A percentile compares a stretch with the other conserved stretches of the same genome.
phyloP scores from a whole-genome alignment of 129 eudicot genomes.

The Pulicaria dysenterica region DNA sequence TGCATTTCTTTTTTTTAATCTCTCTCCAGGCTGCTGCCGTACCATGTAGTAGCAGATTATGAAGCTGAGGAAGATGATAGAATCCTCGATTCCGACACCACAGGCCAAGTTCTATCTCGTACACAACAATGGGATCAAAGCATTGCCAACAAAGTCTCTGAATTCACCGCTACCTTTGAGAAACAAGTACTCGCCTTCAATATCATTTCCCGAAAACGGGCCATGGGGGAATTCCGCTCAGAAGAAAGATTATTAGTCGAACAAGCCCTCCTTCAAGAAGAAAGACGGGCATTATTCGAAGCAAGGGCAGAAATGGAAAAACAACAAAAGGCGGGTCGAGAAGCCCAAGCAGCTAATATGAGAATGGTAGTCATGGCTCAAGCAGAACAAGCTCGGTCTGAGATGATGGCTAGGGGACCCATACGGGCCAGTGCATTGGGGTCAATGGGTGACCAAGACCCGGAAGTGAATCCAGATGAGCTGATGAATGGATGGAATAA shows the following conservation, averaged over 20 bases:
- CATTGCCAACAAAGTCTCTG: slow-evolving; percentile 45
- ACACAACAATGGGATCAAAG: slow-evolving; percentile 76
- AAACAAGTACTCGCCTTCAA: slow-evolving; percentile 46
- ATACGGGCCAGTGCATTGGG: slow-evolving; percentile 45
- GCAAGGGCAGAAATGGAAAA: slow-evolving; percentile 72
- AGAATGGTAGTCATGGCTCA: slow-evolving; percentile 46
- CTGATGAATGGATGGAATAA: slow-evolving; percentile 44
- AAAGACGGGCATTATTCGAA: slow-evolving; percentile 55
- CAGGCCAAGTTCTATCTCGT: slow-evolving; percentile 38
- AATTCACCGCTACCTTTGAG: slow-evolving; percentile 45
- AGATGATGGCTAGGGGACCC: slow-evolving; percentile 44
- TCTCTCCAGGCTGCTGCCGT: slow-evolving; percentile 71
- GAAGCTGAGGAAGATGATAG: slow-evolving; percentile 58
- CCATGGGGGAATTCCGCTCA: slow-evolving; percentile 41
- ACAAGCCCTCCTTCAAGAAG: slow-evolving; percentile 69
- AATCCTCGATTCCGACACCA: slow-evolving; percentile 46
- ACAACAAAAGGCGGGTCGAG: slow-evolving; percentile 81
- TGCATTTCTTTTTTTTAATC: background rate
- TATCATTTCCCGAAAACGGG: slow-evolving; percentile 37
- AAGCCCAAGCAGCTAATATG: slow-evolving; percentile 42
- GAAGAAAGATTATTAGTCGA: slow-evolving; percentile 39
- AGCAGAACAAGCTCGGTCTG: slow-evolving; percentile 42
- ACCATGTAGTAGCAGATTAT: slow-evolving; percentile 47
- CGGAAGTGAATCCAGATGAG: slow-evolving; percentile 38
- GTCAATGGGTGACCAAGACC: slow-evolving; percentile 37